Conservation (phyloP, 345 rosid species). For the Eucalyptus pauciflora region DNA sequence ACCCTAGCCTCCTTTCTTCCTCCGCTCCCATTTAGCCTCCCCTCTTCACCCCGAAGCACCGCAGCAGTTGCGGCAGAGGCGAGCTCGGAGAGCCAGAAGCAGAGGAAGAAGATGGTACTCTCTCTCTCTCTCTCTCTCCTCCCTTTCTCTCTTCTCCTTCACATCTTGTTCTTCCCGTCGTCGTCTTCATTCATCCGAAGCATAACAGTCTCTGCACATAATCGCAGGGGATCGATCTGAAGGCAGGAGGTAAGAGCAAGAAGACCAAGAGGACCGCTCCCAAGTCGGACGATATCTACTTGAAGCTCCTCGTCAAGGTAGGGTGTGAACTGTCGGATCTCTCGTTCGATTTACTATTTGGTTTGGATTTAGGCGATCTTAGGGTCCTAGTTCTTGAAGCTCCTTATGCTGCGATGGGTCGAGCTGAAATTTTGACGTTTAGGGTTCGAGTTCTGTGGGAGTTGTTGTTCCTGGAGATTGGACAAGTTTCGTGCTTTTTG, state of each 20-base stretch:
- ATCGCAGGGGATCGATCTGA: conserved; percentile 58
- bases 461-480: background rate
- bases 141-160: background rate
- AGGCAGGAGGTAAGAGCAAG: conserved; percentile 74
- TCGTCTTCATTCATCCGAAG: background rate
- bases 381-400: background rate
- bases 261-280: conserved; percentile 61
- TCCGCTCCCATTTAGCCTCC: background rate
- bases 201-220: background rate
- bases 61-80: background rate
- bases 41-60: background rate
- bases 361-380: background rate
- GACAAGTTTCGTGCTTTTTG: background rate
- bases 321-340: background rate
- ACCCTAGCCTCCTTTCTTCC: conserved; percentile 21
- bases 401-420: background rate
- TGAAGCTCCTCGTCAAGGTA: conserved; percentile 84
- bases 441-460: background rate
- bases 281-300: conserved; percentile 62
- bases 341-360: no score
- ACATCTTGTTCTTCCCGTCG: background rate
- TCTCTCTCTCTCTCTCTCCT: background rate
- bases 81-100: background rate
- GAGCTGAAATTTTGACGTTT: background rate
- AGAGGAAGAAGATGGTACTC: background rate